These are phyloP conservation scores for Epichloe coenophiala DNA, from an alignment of 2,329 filamentous ascomycete genomes.

Conservation along the genomic window DNA sequence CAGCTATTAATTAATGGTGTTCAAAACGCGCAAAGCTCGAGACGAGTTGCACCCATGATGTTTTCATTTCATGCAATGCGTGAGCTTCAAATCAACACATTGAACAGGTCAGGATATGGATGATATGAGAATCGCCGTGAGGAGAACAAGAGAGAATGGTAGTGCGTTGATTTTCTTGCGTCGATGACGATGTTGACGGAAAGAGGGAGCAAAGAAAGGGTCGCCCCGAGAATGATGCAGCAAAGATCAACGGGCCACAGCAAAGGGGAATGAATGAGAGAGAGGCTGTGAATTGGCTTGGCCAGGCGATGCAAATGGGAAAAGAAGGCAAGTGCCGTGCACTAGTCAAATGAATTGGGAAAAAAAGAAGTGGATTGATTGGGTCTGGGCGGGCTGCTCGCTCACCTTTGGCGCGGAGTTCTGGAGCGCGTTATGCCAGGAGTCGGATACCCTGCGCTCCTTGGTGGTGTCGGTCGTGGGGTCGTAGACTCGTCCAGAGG, in stretches of 20 bases:
- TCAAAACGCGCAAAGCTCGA: neutral
- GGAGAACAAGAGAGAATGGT: neutral
- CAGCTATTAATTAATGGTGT: neutral
- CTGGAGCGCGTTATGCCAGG: slow-evolving; percentile 32
- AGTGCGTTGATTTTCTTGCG: neutral
- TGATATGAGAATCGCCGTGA: neutral
- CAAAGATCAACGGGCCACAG: neutral
- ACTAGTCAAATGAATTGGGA: slow-evolving; percentile 8
- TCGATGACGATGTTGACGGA: neutral
- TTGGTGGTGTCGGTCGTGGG: slow-evolving; percentile 36
- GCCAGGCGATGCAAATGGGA: slow-evolving; percentile 1
- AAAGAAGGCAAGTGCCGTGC: slow-evolving; percentile 6
- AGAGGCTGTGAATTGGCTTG: neutral
- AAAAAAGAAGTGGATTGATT: slow-evolving; percentile 16
- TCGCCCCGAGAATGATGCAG: neutral
- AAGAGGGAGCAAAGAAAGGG: neutral
- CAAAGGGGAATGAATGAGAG: neutral
- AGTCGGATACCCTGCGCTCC: slow-evolving; percentile 33
- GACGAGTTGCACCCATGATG: neutral
- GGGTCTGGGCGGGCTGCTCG: slow-evolving; percentile 5
- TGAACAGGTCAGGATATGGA: neutral
- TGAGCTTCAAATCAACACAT: neutral
- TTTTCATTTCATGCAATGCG: neutral
- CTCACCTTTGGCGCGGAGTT: slow-evolving; percentile 35
- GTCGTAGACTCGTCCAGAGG: slow-evolving; percentile 37